Base-by-base conservation (phyloP, 768 basidiomycete genomes). In the Leccinum barrowsii region DNA sequence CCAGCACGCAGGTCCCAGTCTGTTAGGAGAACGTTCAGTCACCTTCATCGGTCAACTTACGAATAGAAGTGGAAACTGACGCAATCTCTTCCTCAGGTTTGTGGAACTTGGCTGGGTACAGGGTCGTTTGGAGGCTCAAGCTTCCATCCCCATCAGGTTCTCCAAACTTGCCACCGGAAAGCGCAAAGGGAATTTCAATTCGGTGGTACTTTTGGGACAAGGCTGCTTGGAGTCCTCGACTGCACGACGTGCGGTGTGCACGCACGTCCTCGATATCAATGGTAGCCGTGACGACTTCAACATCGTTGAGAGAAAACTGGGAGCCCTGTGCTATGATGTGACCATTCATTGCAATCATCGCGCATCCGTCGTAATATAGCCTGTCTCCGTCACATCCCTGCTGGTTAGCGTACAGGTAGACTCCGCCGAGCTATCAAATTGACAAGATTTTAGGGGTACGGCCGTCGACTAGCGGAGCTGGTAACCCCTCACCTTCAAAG, bases 331-430 rank as follows among this genome's bases (percentile, higher is more conserved):
- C 94, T 19, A 98, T 79, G 56, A 98, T 82, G 28, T 82, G 81
- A 5, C 97, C 97, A 74, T 99, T 99, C 59, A 95, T 82, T 8
- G 92, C 94, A 65, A 99, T 98, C 83, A 98, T 85, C 32, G 93
- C 89, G 63, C 92, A 97, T 30, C 97, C 97, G 65, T 99, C 97
- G 70, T 98, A 99, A 78, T 98, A 99, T 0, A 98, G 80, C 30
- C 97, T 85, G 71, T 99, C 97, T 1, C 97, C 97, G 67, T 99
- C 97, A 68, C 97, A 99, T 5, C 97, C 97, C 78, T 97, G 96
- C 67, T 99, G 97, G 70, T 99, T 99, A 8, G 97, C 93, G 66
- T 99, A 99, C 7, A 99, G 82, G 74, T 99, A 99, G 54, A 98
- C 85, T 2, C 97, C 97, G 10, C 97, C 97, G 35, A 95, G 83